Base-by-base conservation (phyloP, 2,329 filamentous ascomycete species). In the Nemania bipapillata region DNA sequence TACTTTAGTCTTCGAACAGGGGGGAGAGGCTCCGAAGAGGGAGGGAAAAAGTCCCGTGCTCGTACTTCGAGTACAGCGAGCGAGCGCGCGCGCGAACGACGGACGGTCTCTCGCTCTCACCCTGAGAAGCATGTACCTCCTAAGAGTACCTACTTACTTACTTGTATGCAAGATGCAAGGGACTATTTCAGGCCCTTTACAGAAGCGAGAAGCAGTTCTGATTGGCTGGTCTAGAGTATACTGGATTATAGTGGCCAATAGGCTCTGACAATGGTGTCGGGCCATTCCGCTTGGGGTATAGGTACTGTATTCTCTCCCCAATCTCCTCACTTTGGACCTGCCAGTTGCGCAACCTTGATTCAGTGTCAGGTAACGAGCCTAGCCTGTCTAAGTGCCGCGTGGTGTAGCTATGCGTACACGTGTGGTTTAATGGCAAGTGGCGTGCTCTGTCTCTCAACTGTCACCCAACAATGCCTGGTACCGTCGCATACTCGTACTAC, bases 101-200 rank as follows among this genome's bases (percentile, higher is more conserved):
- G n/a, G n/a, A n/a, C n/a, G n/a, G n/a, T n/a, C n/a, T n/a, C n/a
- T n/a, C n/a, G n/a, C n/a, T n/a, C n/a, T n/a, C n/a, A n/a, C n/a
- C n/a, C n/a, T n/a, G n/a, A n/a, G n/a, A n/a, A n/a, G n/a, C n/a
- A n/a, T n/a, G n/a, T n/a, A n/a, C n/a, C n/a, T n/a, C n/a, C n/a
- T n/a, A n/a, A n/a, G n/a, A n/a, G n/a, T 52, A 28, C 22, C 49
- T 30, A 52, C 24, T 32, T 11, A 53, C 3, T 30, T 32, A 28
- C 26, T 20, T 12, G 40, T 22, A 65, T 65, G 66, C 63, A 54
- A 63, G 57, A 70, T 71, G 70, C 70, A 70, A 72, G 70, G 70
- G 70, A 70, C 70, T 70, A 70, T 66, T 72, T 71, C 66, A 71
- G 60, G 56, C 32, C 66, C 64, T 68, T 63, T 65, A 70, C 70